Evolutionary conservation across 495 filamentous ascomycete species (phyloP), one percentile per base, ranked within the genome.

Genomic region (Penicillium roqueforti): DNA sequence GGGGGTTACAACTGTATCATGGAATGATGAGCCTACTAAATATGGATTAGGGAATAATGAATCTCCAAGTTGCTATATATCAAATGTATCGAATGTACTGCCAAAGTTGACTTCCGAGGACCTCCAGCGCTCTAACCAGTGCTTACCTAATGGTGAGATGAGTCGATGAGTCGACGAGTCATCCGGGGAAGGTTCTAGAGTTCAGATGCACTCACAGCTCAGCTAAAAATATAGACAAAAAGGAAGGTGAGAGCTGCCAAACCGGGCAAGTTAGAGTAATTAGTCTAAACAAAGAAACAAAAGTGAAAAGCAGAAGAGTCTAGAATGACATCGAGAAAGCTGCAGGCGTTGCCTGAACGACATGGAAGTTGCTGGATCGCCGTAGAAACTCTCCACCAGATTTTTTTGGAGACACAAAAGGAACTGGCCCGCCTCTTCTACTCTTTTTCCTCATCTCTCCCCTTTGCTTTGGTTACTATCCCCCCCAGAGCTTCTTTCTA

Each of bases 321-420:
- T 72, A 65, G 69, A 72, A 69, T 36, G 46, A 48, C 20, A 51
- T 2, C 6, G 28, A 32, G 19, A 23, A 42, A 40, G 45, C 43
- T 48, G 55, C 18, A 50, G 32, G 58, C 8, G 61, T 61, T 63
- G 63, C 58, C 58, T 60, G 54, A 60, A 43, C 57, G 62, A 58
- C 59, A 63, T 76, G 73, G 73, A 76, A 76, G 68, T 70, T 63
- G 67, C 71, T 76, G 73, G 73, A 76, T 71, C 63, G 50, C 55
- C 68, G 73, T 76, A 68, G 73, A 76, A 76, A 56, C 68, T 56
- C 62, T 57, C 64, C 61, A 60, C 54, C 62, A 66, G 50, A 52
- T 62, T 65, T 71, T 68, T 63, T 63, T 63, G 62, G 61, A 54
- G 65, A 59, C 61, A 66, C 66, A 68, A 69, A 67, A 70, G 67